phyloP scores from a whole-genome alignment of 371 early-diverging fungal species.

The Mortierella sp. region DNA sequence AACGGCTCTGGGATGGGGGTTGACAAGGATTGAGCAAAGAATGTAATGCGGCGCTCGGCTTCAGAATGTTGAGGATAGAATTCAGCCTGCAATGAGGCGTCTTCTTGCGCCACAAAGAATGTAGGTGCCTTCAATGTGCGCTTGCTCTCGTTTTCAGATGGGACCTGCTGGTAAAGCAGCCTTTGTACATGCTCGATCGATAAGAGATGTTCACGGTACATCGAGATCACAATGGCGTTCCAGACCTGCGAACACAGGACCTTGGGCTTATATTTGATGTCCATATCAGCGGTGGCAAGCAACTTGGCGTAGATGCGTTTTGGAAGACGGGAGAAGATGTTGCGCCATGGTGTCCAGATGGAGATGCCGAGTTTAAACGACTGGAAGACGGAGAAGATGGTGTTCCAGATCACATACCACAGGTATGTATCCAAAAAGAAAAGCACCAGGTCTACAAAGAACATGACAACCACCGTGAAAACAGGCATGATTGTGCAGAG shows the following conservation, averaged over 20 bases:
- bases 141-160: slow-evolving; percentile 74
- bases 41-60: slow-evolving; percentile 88
- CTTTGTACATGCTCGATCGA: slow-evolving; percentile 83
- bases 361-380: slow-evolving; percentile 88
- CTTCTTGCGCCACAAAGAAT: slow-evolving; percentile 89
- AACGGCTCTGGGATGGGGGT: slow-evolving; percentile 87
- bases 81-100: slow-evolving; percentile 80
- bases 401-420: slow-evolving; percentile 93
- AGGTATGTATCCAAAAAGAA: slow-evolving; percentile 93
- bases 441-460: slow-evolving; percentile 80
- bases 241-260: slow-evolving; percentile 86
- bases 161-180: slow-evolving; percentile 83
- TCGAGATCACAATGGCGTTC: slow-evolving; percentile 89
- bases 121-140: slow-evolving; percentile 81
- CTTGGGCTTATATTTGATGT: slow-evolving; percentile 80
- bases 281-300: slow-evolving; percentile 79
- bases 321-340: slow-evolving; percentile 86
- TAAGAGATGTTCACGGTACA: slow-evolving; percentile 89
- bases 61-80: slow-evolving; percentile 85
- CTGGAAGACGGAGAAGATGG: slow-evolving; percentile 81
- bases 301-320: slow-evolving; percentile 88
- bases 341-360: slow-evolving; percentile 91
- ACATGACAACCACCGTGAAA: slow-evolving; percentile 82
- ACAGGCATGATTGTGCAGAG: slow-evolving; percentile 78
- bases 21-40: slow-evolving; percentile 91